Conservation (phyloP, 225 moss, liverwort and hornwort genomes). For the Sphagnum contortum region DNA sequence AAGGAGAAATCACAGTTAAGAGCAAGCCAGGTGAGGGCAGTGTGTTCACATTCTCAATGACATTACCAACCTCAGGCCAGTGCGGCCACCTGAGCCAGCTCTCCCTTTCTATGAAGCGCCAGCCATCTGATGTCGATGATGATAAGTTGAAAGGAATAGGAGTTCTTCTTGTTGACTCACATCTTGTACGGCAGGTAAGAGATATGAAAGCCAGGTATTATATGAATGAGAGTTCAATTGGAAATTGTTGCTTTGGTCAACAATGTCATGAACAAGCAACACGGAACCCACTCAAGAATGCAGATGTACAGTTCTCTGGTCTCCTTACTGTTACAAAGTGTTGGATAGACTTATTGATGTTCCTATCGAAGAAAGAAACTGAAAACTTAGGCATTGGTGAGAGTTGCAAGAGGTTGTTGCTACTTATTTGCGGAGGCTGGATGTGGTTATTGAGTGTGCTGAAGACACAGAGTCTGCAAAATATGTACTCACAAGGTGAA, state of each 20-base stretch:
- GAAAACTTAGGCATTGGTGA: background rate
- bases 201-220: conserved; percentile 15
- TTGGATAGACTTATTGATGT: background rate
- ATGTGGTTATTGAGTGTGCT: conserved; percentile 47
- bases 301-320: too few species aligned
- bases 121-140: conserved; percentile 40
- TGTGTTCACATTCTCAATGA: conserved; percentile 67
- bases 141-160: conserved; percentile 52
- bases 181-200: conserved; percentile 74
- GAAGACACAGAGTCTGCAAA: conserved; percentile 38
- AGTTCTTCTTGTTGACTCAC: conserved; percentile 66
- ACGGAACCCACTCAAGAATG: too few species aligned
- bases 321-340: background rate
- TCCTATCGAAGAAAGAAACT: background rate
- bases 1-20: conserved; percentile 59
- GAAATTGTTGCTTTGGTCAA: background rate
- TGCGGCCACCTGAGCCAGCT: too few species aligned
- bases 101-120: conserved; percentile 7
- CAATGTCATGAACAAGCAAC: too few species aligned
- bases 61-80: too few species aligned
- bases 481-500: conserved; percentile 39
- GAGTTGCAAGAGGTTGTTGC: conserved; percentile 73
- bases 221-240: conserved; percentile 25
- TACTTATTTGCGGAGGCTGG: conserved; percentile 76
- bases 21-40: conserved; percentile 79